phyloP scores from a whole-genome alignment of 2,329 filamentous ascomycete species.

The Fusarium anthophilum region DNA sequence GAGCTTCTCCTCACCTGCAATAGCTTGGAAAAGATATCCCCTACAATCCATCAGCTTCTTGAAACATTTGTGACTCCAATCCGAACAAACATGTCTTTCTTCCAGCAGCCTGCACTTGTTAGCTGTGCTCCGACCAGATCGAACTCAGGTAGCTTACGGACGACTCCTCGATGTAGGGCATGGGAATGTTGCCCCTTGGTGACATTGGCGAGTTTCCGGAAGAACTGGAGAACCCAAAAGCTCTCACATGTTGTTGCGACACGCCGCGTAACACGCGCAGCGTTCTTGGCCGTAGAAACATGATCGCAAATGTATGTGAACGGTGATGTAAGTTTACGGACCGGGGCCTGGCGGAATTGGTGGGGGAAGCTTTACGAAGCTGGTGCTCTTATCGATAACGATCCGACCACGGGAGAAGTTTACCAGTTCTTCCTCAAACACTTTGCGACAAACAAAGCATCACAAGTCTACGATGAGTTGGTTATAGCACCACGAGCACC shows the following conservation, averaged over 20 bases:
- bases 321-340: constrained; percentile 11
- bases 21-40: constrained; percentile 84
- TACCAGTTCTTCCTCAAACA: background rate
- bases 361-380: constrained; percentile 39
- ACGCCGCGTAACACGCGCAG: constrained; percentile 48
- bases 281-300: constrained; percentile 46
- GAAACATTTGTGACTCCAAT: background rate
- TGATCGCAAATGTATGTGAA: constrained; percentile 21
- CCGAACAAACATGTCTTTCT: constrained; percentile 76
- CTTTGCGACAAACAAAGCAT: background rate
- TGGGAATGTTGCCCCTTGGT: constrained; percentile 57
- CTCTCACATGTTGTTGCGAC: constrained; percentile 49
- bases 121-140: constrained; percentile 26
- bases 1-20: constrained; percentile 65
- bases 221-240: constrained; percentile 55
- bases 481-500: constrained; percentile 7
- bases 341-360: constrained; percentile 31
- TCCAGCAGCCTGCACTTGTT: constrained; percentile 70
- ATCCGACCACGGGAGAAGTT: constrained; percentile 14
- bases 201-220: constrained; percentile 40
- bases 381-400: constrained; percentile 29
- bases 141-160: constrained; percentile 46
- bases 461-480: constrained; percentile 25
- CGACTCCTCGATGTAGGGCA: constrained; percentile 65
- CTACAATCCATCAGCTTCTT: constrained; percentile 53